phyloP scores from a whole-genome alignment of 495 filamentous ascomycete genomes.

The Mytilinidion resinicola region DNA sequence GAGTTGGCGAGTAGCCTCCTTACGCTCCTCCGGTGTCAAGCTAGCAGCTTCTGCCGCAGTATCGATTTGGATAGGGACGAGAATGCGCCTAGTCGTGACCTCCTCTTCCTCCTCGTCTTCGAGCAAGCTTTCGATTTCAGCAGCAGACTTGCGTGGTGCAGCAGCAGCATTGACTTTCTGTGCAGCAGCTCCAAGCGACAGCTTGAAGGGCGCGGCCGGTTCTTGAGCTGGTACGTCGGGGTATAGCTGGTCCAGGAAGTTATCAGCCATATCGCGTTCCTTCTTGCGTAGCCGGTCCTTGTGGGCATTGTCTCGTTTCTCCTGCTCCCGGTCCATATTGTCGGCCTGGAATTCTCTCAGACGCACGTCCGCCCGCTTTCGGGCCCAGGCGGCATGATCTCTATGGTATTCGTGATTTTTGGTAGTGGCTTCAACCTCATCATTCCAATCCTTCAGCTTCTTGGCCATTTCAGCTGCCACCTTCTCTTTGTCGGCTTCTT shows the following conservation, averaged over 20 bases:
- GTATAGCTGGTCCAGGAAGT: constrained; percentile 85
- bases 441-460: constrained; percentile 74
- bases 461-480: constrained; percentile 70
- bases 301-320: constrained; percentile 64
- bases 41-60: constrained; percentile 58
- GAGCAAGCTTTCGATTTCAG: constrained; percentile 87
- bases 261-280: constrained; percentile 80
- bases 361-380: constrained; percentile 69
- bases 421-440: constrained; percentile 68
- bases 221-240: constrained; percentile 47
- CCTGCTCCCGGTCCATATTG: constrained; percentile 70
- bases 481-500: constrained; percentile 48
- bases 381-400: constrained; percentile 76
- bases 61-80: constrained; percentile 91
- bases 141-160: constrained; percentile 67
- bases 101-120: constrained; percentile 80
- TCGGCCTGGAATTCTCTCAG: constrained; percentile 67
- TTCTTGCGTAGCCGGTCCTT: constrained; percentile 68
- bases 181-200: constrained; percentile 82
- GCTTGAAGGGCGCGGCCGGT: constrained; percentile 84
- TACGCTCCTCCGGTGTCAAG: constrained; percentile 77
- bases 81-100: constrained; percentile 64
- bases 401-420: constrained; percentile 78
- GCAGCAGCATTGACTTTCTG: constrained; percentile 68
- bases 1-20: constrained; percentile 68